Base-by-base conservation (phyloP, 2,329 filamentous ascomycete genomes). In the Fusarium subglutinans region DNA sequence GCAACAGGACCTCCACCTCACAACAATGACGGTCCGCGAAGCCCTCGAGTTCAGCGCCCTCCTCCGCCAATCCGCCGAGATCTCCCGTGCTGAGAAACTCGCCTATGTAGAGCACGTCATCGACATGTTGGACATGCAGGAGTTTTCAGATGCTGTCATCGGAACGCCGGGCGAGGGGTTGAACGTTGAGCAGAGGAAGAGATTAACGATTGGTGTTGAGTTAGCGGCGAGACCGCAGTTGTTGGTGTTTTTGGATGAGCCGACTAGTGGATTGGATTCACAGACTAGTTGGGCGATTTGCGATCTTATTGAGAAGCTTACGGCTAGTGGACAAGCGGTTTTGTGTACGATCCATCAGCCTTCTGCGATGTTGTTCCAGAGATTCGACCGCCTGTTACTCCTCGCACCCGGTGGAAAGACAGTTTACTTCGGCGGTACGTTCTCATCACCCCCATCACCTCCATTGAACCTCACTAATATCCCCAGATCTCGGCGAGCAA, bases 231-330 rank as follows among this genome's bases (percentile, higher is more conserved):
- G 92, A 78, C 93, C 93, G 2, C 87, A 91, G 45, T 83, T 94
- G 6, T 86, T 94, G 55, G 87, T 94, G 22, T 94, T 94, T 84
- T 86, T 94, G 20, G 93, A 95, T 76, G 93, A 95, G 77, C 93
- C 93, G 5, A 94, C 92, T 6, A 94, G 92, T 13, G 93, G 93
- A 78, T 86, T 94, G 15, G 92, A 95, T 80, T 91, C 88, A 75
- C 92, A 94, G 78, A 94, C 92, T 3, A 92, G 92, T 0, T 94
- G 91, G 91, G 90, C 91, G 56, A 94, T 94, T 78, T 88, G 91
- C 38, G 88, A 90, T 79, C 85, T 94, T 8, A 88, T 95, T 64
- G 89, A 92, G 74, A 94, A 93, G 70, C 83, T 91, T 8, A 86
- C 88, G 1, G 77, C 82, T 13, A 83, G 79, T 15, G 84, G 84